These are phyloP conservation scores for Talaromyces sp. DNA, from an alignment of 2,329 filamentous ascomycete genomes.

Conservation along the genomic window DNA sequence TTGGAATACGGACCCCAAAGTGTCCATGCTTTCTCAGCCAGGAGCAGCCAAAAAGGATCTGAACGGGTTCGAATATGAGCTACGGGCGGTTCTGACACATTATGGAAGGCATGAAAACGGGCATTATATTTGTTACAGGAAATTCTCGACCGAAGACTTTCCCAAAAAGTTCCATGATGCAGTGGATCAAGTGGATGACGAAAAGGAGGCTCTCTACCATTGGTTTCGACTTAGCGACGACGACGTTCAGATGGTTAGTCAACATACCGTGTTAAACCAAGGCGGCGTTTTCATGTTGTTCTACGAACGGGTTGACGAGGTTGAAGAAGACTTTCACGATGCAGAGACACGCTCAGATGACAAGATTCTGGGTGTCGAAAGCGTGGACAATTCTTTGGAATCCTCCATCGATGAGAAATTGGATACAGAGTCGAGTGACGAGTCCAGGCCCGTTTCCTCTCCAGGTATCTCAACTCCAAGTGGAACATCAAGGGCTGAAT, in stretches of 20 bases:
- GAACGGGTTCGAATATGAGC: constrained; percentile 56
- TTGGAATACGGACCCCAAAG: constrained; percentile 65
- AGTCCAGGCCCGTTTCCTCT: not conserved
- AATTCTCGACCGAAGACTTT: constrained; percentile 50
- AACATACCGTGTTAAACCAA: constrained; percentile 68
- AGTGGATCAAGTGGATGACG: constrained; percentile 27
- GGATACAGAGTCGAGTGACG: not conserved
- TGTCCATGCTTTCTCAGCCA: constrained; percentile 67
- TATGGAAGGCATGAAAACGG: constrained; percentile 90
- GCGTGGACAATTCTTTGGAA: not conserved
- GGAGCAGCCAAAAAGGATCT: constrained; percentile 50
- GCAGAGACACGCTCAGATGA: not conserved
- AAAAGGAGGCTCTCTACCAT: constrained; percentile 43
- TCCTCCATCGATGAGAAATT: not conserved
- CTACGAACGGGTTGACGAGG: constrained; percentile 68
- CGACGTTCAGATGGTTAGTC: constrained; percentile 68
- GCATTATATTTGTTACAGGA: constrained; percentile 89
- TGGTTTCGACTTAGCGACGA: constrained; percentile 96
- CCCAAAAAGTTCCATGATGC: constrained; percentile 19
- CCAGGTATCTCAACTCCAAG: not conserved
- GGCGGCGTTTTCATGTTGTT: constrained; percentile 95
- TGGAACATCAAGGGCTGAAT: not conserved
- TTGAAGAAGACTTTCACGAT: not conserved
- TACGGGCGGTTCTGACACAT: constrained; percentile 82
- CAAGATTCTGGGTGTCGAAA: not conserved